Evolutionary conservation across 208 protist genomes (phyloP), one percentile per base, ranked within the genome.

Genomic region (Acanthamoeba culbertsoni): DNA sequence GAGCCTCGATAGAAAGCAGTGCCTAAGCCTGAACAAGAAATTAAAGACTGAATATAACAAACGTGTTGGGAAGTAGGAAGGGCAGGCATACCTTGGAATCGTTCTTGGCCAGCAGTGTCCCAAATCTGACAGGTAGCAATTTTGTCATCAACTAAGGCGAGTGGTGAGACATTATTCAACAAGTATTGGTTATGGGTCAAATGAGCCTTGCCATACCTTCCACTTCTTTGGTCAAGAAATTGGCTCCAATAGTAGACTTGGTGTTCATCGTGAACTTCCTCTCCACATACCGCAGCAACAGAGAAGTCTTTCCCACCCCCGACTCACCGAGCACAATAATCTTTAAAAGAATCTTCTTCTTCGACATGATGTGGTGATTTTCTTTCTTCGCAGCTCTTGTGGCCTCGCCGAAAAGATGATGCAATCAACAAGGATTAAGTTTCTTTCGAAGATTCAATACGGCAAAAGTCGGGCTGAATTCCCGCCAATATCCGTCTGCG

Each of bases 221-320:
- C 2, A 97, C 86, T 42, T 97, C 82, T 51, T 94, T 96, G n/a
- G 91, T 96, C 1, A 96, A 45, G 91, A 97, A 97, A 89, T 97
- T 93, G 43, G 96, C 91, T 77, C 96, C 96, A 95, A 97, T 97
- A 43, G 96, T 97, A 28, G 94, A 75, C 43, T 95, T 95, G 55
- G 86, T 94, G 46, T 90, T 40, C 43, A 84, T 43, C 35, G 84
- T 93, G 48, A 95, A 95, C 57, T 95, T 94, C 33, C 63, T 93
- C 43, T 94, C 55, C 12, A 94, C 94, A 33, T 94, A 94, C 40
- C 55, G 71, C 28, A 94, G 77, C 31, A 95, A 43, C 37, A 95
- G 28, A 12, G 53, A 94, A 6, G 94, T 94, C 42, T 95, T 95
- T 40, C 94, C 94, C 45, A 95, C 94, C 23, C 94, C 93, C 6